These are phyloP conservation scores for Sporothrix phasma DNA, from an alignment of 2,329 filamentous ascomycete species.

Conservation along the genomic window DNA sequence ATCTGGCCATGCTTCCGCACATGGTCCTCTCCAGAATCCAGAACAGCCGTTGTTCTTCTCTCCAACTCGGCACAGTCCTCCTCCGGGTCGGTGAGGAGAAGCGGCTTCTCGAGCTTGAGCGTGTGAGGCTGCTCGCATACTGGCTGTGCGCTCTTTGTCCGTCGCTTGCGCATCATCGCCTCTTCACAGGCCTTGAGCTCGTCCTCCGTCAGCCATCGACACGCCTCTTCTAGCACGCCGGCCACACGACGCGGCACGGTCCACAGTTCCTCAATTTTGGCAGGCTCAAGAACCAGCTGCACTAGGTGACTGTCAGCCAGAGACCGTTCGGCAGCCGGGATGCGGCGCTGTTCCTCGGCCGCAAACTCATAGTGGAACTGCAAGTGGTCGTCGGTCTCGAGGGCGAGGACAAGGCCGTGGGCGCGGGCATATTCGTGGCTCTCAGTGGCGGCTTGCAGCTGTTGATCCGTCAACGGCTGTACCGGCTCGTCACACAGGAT, in stretches of 20 bases:
- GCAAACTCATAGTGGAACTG: not conserved
- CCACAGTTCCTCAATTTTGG: constrained; percentile 10
- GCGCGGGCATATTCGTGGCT: constrained; percentile 8
- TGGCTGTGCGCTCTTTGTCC: not conserved
- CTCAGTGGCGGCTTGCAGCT: not conserved
- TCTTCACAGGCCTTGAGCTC: not conserved
- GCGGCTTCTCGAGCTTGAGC: constrained; percentile 11
- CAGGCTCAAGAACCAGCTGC: not conserved
- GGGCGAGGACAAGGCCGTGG: constrained; percentile 7
- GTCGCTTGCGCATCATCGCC: not conserved
- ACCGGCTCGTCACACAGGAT: not conserved
- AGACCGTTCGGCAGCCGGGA: not conserved
- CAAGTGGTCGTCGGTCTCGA: constrained; percentile 11
- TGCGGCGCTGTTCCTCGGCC: not conserved
- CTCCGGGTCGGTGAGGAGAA: constrained; percentile 6
- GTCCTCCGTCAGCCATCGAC: not conserved
- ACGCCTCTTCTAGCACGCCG: not conserved
- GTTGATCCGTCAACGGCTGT: not conserved
- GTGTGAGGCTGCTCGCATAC: not conserved
- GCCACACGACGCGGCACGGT: constrained; percentile 8
- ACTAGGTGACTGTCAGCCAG: constrained; percentile 9
- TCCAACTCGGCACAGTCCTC: constrained; percentile 15
- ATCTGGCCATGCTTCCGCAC: not conserved
- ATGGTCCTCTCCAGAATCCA: not conserved
- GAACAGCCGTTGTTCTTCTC: not conserved